Percentiles rank a stretch among this genome's conserved stretches.
Conservation (phyloP, 306 rosid species). For the Inga leiocalycina region DNA sequence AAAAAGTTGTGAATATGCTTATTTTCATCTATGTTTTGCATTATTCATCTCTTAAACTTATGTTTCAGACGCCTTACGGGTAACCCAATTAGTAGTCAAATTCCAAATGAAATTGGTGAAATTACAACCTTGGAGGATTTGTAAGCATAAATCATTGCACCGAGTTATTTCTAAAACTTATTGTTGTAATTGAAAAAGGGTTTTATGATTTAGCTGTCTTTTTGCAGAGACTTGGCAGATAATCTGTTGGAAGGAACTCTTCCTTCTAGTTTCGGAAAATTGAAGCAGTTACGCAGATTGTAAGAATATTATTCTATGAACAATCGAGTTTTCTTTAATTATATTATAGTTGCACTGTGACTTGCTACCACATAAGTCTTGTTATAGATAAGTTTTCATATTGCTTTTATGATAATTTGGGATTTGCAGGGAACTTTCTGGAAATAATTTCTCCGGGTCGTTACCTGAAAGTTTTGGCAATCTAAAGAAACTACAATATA, state of each 20-base stretch:
- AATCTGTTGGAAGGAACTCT: constrained; percentile 24
- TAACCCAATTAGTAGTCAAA: constrained; percentile 48
- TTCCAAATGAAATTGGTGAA: constrained; percentile 52
- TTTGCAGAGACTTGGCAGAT: background rate
- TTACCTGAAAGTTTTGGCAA: constrained; percentile 63
- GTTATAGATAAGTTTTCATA: background rate
- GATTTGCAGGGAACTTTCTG: constrained; percentile 53
- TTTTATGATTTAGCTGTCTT: background rate
- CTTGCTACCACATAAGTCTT: background rate
- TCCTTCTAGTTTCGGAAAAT: constrained; percentile 58
- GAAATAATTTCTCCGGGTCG: constrained; percentile 72
- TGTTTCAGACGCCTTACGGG: constrained; percentile 46
- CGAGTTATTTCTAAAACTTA: no score
- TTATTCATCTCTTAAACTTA: background rate
- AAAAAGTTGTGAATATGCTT: no score
- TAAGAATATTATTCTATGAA: background rate
- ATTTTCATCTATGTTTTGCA: background rate
- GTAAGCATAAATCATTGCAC: constrained; percentile 40
- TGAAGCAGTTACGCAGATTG: constrained; percentile 56
- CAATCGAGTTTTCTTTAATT: no score
- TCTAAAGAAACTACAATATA: constrained; percentile 54
- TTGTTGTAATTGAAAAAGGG: background rate
- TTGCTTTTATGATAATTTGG: no score
- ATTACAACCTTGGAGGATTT: constrained; percentile 41
- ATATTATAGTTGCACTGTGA: background rate